Evolutionary conservation across 352 stramenopile genomes (phyloP), one percentile per base, ranked within the genome.

Genomic region (Phytophthora pinifolia): DNA sequence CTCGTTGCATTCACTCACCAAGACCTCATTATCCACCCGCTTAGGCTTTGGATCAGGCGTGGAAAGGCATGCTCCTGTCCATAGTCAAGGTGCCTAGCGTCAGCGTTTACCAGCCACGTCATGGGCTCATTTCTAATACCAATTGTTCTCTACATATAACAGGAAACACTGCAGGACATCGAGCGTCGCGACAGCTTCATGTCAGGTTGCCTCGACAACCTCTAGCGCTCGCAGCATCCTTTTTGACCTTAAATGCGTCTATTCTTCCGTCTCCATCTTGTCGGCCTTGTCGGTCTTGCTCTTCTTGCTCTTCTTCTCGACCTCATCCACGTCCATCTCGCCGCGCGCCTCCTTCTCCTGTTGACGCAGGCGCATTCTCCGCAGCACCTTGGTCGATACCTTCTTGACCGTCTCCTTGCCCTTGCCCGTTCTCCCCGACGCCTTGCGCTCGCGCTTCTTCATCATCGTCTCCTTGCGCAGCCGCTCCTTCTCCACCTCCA

Each of bases 81-180:
- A 72, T 90, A 35, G 73, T 87, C 42, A 75, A 80, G 59, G 81
- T 86, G 15, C 3, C 3, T 27, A 4, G 6, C 20, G 66, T 52
- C 15, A 15, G 5, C 18, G 20, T 20, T 25, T 30, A 20, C 20
- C 34, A 22, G 7, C 22, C 22, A 27, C 22, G 22, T 27, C 4
- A 27, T 3, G 22, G 22, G 22, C 22, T 27, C 22, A 27, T 1
- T 18, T 18, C 13, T n/a, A 46, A 45, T 25, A 27, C 22, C 4
- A 27, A 0, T 27, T 27, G 1, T 52, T 6, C 14, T 22, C 47
- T 35, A 3, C 27, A 34, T 6, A 15, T 35, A 31, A 32, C 48
- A 86, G 75, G 75, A 90, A 46, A 89, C 80, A 15, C 54, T 92
- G 30, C 62, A 86, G 54, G 79, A 90, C 43, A 84, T 89, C 4